Conservation (phyloP, 345 rosid genomes). For the Eucalyptus pauciflora region DNA sequence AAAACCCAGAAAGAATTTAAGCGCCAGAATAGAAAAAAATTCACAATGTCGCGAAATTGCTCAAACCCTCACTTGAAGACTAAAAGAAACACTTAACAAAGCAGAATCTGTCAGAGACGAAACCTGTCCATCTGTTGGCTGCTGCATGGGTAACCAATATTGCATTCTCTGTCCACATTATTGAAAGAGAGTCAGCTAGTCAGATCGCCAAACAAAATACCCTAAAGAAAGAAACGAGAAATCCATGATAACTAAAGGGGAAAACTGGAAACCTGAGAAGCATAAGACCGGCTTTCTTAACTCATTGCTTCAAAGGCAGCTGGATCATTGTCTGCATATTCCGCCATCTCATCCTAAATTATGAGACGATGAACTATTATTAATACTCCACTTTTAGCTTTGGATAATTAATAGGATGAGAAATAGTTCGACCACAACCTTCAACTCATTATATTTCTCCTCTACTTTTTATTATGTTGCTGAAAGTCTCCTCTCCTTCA, state of each 20-base stretch:
- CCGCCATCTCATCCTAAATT: constrained; percentile 73
- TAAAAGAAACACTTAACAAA: background rate
- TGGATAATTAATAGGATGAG: background rate
- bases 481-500: constrained; percentile 64
- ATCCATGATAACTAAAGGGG: background rate
- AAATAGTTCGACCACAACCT: constrained; percentile 27
- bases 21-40: background rate
- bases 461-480: constrained; percentile 54
- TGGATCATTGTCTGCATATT: constrained; percentile 90
- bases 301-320: constrained; percentile 89
- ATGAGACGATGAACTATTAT: background rate
- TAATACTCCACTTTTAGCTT: background rate
- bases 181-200: background rate
- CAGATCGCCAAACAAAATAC: background rate
- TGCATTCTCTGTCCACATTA: constrained; percentile 38
- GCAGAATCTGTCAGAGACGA: background rate
- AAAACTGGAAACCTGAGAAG: background rate
- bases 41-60: background rate
- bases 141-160: constrained; percentile 72
- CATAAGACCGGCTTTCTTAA: constrained; percentile 15
- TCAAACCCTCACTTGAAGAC: background rate
- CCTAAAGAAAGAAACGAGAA: background rate
- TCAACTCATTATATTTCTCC: constrained; percentile 50
- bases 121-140: constrained; percentile 98
- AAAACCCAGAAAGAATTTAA: background rate